phyloP scores from a whole-genome alignment of 257 asterid species.

The Lantana camara region DNA sequence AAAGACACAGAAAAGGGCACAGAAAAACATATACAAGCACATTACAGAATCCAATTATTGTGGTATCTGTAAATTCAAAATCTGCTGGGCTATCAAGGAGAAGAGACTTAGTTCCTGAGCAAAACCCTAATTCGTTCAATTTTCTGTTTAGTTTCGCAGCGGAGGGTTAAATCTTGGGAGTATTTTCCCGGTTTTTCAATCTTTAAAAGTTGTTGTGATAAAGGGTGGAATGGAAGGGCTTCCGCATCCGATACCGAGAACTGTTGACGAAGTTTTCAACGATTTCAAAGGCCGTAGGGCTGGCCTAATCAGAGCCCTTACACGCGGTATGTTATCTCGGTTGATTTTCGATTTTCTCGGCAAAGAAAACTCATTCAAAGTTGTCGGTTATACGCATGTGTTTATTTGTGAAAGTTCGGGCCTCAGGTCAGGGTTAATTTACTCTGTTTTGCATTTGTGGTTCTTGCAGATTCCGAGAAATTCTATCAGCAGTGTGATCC shows the following conservation, averaged over 20 bases:
- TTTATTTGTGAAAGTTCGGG: neutral
- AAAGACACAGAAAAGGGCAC: neutral
- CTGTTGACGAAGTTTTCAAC: constrained; percentile 58
- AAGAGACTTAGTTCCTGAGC: constrained; percentile 29
- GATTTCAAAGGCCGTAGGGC: constrained; percentile 61
- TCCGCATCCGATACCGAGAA: constrained; percentile 45
- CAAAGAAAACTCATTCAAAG: neutral
- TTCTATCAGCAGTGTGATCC: constrained; percentile 81
- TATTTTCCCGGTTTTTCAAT: constrained; percentile 4
- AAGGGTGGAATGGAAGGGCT: constrained; percentile 40
- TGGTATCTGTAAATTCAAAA: neutral
- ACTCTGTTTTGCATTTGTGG: neutral
- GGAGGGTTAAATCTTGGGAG: neutral
- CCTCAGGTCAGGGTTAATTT: constrained; percentile 5
- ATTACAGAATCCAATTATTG: neutral
- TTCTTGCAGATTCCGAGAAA: constrained; percentile 58
- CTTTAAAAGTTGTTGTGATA: constrained; percentile 5
- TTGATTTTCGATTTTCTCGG: neutral
- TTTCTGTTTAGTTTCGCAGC: constrained; percentile 13
- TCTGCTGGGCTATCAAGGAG: constrained; percentile 18
- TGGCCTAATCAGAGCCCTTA: constrained; percentile 62
- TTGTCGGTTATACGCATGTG: neutral
- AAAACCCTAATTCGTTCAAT: constrained; percentile 30
- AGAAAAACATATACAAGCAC: neutral
- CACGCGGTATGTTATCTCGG: constrained; percentile 38